Conservation (phyloP, 768 basidiomycete species). For the Kwoniella mangroviensis region DNA sequence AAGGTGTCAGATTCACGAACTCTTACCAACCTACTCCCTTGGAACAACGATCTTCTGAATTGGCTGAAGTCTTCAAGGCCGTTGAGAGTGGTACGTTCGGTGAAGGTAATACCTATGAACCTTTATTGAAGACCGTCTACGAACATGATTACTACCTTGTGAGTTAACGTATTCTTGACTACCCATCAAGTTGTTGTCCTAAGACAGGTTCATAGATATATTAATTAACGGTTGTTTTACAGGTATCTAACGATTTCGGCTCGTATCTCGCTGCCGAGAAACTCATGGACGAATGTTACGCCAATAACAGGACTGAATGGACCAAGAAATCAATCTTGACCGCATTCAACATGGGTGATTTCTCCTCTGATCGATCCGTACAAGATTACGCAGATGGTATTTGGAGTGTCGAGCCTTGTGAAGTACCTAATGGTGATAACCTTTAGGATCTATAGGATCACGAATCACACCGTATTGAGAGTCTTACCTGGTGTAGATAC, state of each 20-base stretch:
- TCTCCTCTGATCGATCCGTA: conserved; percentile 88
- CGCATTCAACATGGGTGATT: conserved; percentile 82
- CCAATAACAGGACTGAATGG: conserved; percentile 78
- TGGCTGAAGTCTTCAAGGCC: conserved; percentile 76
- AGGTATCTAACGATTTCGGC: conserved; percentile 87
- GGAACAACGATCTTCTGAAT: conserved; percentile 77
- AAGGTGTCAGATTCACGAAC: conserved; percentile 84
- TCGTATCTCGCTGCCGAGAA: conserved; percentile 82
- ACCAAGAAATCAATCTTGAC: conserved; percentile 68
- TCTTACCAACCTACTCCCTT: conserved; percentile 78
- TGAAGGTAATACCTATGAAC: conserved; percentile 76
- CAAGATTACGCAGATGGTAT: conserved; percentile 79
- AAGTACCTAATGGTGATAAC: conserved; percentile 40
- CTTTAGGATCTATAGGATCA: conserved; percentile 1
- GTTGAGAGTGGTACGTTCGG: conserved; percentile 79
- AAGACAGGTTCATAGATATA: background rate
- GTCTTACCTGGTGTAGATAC: background rate
- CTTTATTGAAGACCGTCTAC: conserved; percentile 58
- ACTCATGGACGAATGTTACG: conserved; percentile 88
- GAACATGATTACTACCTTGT: conserved; percentile 54
- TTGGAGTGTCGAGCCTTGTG: conserved; percentile 40
- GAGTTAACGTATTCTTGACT: conserved; percentile 2
- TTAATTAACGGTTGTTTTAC: conserved; percentile 1
- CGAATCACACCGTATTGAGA: background rate
- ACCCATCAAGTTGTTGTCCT: background rate